Conservation (phyloP, 2,329 filamentous ascomycete genomes). For the Rugonectria rugulosa region DNA sequence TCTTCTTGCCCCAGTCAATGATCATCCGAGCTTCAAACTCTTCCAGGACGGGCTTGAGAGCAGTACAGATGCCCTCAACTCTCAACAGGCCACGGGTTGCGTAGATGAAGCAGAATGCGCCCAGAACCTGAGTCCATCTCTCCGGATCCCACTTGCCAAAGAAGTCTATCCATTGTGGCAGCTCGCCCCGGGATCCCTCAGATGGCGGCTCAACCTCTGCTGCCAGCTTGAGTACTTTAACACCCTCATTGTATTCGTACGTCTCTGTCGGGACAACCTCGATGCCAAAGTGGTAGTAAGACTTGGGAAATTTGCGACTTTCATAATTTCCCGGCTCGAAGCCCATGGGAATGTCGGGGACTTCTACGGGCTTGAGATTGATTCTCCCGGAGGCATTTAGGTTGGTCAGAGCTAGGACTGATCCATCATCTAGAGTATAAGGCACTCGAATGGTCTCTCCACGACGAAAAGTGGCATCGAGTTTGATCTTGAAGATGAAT, state of each 20-base stretch:
- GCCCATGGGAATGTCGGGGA: conserved; percentile 71
- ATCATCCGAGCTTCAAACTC: conserved; percentile 68
- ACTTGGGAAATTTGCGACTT: conserved; percentile 71
- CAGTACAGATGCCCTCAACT: conserved; percentile 59
- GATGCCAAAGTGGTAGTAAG: conserved; percentile 70
- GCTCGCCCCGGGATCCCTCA: conserved; percentile 52
- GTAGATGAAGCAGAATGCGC: conserved; percentile 67
- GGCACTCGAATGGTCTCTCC: conserved; percentile 55
- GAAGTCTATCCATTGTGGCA: conserved; percentile 79
- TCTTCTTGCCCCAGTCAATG: conserved; percentile 63
- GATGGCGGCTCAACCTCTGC: conserved; percentile 50
- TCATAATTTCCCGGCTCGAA: conserved; percentile 77
- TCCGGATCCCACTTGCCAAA: conserved; percentile 64
- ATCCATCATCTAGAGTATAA: conserved; percentile 68
- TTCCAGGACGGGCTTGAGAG: conserved; percentile 66
- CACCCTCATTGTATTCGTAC: conserved; percentile 65
- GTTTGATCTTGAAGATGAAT: conserved; percentile 62
- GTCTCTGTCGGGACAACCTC: conserved; percentile 67
- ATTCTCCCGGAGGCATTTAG: conserved; percentile 68
- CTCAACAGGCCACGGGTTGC: conserved; percentile 68
- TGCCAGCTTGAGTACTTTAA: conserved; percentile 50
- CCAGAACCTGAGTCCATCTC: conserved; percentile 71
- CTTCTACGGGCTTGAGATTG: conserved; percentile 58
- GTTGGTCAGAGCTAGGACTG: conserved; percentile 72
- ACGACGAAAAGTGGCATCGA: conserved; percentile 64